phyloP scores from a whole-genome alignment of 176 grass and related monocot genomes.

The Eremochloa ophiuroides region DNA sequence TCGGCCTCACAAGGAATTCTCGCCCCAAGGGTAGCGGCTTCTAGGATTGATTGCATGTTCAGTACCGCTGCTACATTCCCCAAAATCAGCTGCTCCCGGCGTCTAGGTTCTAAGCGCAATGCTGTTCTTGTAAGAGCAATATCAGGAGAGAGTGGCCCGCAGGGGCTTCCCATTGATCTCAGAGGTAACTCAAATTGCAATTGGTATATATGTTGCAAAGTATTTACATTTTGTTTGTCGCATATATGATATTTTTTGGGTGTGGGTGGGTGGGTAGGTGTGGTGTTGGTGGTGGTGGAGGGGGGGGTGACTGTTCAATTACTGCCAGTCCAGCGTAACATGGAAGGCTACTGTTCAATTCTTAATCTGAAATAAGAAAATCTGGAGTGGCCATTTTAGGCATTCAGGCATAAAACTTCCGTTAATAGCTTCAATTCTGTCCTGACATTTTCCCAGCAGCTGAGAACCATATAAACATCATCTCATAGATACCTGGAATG shows the following conservation, averaged over 20 bases:
- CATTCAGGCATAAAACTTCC: not conserved
- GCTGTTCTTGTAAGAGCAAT: conserved; percentile 52
- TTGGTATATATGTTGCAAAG: not conserved
- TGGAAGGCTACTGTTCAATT: not conserved
- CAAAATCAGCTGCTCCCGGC: conserved; percentile 32
- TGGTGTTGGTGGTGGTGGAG: too few species aligned
- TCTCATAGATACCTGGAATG: not conserved
- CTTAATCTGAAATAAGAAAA: not conserved
- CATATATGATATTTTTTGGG: not conserved
- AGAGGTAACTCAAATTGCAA: conserved; percentile 41
- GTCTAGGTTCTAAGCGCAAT: conserved; percentile 12
- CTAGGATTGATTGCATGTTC: not conserved
- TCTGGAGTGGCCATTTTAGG: not conserved
- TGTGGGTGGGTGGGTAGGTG: not conserved
- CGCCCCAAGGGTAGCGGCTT: conserved; percentile 14
- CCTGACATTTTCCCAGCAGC: not conserved
- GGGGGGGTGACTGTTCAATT: not conserved
- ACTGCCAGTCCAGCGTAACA: not conserved
- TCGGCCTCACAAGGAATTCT: conserved; percentile 41
- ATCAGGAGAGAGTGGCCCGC: conserved; percentile 31
- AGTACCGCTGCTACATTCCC: conserved; percentile 14
- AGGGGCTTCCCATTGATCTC: conserved; percentile 83
- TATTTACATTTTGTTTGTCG: not conserved
- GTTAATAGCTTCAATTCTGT: not conserved
- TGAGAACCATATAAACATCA: not conserved